A percentile compares a stretch with the other conserved stretches of the same genome.
Evolutionary conservation across 495 filamentous ascomycete genomes (phyloP).

Genomic region (Penicillium crystallinum): DNA sequence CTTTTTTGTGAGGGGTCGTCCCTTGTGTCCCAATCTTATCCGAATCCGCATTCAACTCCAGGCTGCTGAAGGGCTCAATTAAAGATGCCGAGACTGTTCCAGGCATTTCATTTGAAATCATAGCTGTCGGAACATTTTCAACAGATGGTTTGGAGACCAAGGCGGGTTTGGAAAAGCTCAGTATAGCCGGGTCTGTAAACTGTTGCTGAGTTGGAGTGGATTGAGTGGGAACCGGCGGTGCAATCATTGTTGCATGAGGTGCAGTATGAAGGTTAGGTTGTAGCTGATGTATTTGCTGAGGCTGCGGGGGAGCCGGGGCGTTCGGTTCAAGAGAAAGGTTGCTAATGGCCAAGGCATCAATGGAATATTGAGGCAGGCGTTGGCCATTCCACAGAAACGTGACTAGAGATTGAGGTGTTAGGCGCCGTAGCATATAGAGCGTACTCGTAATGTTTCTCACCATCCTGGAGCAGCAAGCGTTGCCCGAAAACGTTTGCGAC

Average conservation of each 20-base stretch:
- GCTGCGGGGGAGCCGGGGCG: slow-evolving; percentile 18
- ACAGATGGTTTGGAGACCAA: slow-evolving; percentile 3
- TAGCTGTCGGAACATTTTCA: not conserved
- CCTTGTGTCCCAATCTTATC: slow-evolving; percentile 5
- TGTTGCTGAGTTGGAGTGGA: slow-evolving; percentile 18
- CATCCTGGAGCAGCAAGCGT: slow-evolving; percentile 71
- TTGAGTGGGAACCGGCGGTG: slow-evolving; percentile 1
- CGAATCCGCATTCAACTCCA: slow-evolving; percentile 30
- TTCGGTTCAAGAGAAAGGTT: slow-evolving; percentile 51
- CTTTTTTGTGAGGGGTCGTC: slow-evolving; percentile 13
- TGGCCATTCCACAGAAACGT: slow-evolving; percentile 47
- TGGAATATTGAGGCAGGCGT: slow-evolving; percentile 40
- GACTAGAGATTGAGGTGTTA: slow-evolving; percentile 25
- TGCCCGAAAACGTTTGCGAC: slow-evolving; percentile 69
- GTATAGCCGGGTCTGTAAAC: slow-evolving; percentile 54
- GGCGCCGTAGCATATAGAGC: not conserved
- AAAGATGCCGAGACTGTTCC: slow-evolving; percentile 28
- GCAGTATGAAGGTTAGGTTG: not conserved
- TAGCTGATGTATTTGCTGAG: slow-evolving; percentile 15
- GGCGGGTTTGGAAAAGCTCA: slow-evolving; percentile 40
- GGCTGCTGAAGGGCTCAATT: slow-evolving; percentile 40
- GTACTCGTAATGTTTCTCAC: slow-evolving; percentile 41
- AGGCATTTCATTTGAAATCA: slow-evolving; percentile 5
- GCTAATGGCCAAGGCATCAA: slow-evolving; percentile 52
- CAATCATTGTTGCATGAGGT: not conserved